Base-by-base conservation (phyloP, 495 filamentous ascomycete genomes). In the Cenococcum geophilum region DNA sequence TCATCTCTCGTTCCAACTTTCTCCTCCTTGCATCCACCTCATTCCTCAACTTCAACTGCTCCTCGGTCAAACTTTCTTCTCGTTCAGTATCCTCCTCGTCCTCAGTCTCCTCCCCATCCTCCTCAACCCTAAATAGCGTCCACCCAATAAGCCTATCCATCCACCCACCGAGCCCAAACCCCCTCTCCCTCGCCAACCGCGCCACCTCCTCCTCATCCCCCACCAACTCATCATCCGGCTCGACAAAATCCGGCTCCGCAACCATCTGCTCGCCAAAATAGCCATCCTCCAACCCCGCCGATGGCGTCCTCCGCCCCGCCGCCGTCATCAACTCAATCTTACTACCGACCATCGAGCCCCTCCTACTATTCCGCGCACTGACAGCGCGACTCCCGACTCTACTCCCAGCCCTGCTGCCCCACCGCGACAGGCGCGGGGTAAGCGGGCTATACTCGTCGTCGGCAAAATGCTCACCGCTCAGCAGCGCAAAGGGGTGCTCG, bases 51-150 rank as follows among this genome's bases (percentile, higher is more conserved):
- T 64, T 66, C 22, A 70, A 68, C 35, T 68, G 71, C 25, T 65
- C 71, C 59, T 72, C 74, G 12, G 76, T 77, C 32, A 76, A 74
- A 20, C 72, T 73, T 63, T 75, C 76, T 59, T 71, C 65, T 32
- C 74, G 66, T 75, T 66, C 49, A 79, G 77, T 58, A 83, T 79
- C 40, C 23, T 77, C 76, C 58, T 76, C 77, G 70, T 83, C 76
- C 47, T 84, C 75, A 12, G 83, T 80, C 22, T 78, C 76, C 59
- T 77, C 79, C 69, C 82, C 76, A 57, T 84, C 76, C 65, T 88
- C 86, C 40, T 87, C 82, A 10, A 90, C 85, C 8, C 85, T 82
- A 71, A 93, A 92, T 18, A 93, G 72, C 16, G 84, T 87, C 81
- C 89, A 91, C 6, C 85, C 86, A 40, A 91, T 80, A 59, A 91